Conservation (phyloP, 176 grass and related monocot genomes). For the Aegilops bicornis region DNA sequence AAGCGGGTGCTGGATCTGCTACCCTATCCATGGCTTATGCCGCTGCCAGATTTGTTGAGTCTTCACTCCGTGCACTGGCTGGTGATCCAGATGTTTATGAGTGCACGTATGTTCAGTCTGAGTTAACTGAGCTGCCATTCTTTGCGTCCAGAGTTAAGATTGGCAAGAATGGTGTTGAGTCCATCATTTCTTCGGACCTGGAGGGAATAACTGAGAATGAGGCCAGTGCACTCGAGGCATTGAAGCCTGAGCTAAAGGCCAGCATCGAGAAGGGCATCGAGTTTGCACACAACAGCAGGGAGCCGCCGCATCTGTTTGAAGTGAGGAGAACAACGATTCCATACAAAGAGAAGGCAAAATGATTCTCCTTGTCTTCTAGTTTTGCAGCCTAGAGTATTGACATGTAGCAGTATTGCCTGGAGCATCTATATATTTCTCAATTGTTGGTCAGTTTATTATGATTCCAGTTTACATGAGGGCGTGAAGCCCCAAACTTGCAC, state of each 20-base stretch:
- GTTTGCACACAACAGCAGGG: conserved; percentile 45
- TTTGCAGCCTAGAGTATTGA: conserved; percentile 47
- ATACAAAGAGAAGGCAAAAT: conserved; percentile 22
- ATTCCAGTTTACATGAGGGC: conserved; percentile 8
- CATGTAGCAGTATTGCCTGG: conserved; percentile 23
- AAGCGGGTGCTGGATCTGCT: conserved; percentile 83
- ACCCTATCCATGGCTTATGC: conserved; percentile 91
- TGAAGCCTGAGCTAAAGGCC: conserved; percentile 71
- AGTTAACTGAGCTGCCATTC: conserved; percentile 70
- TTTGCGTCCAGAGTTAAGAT: conserved; percentile 80
- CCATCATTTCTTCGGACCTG: conserved; percentile 44
- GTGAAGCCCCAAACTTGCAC: not conserved
- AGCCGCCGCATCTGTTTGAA: conserved; percentile 58
- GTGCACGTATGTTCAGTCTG: conserved; percentile 68
- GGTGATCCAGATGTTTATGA: conserved; percentile 84
- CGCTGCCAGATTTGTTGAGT: conserved; percentile 73
- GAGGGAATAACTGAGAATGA: conserved; percentile 68
- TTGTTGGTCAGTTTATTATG: conserved; percentile 23
- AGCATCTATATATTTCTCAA: not conserved
- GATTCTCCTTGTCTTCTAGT: conserved; percentile 29
- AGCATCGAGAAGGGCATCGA: conserved; percentile 80
- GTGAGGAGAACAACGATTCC: not conserved
- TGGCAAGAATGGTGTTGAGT: conserved; percentile 71
- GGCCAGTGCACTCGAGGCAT: conserved; percentile 58
- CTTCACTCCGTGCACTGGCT: conserved; percentile 61